These are phyloP conservation scores for Porphyrellus cyaneotinctus DNA, from an alignment of 768 basidiomycete genomes.

Conservation along the genomic window DNA sequence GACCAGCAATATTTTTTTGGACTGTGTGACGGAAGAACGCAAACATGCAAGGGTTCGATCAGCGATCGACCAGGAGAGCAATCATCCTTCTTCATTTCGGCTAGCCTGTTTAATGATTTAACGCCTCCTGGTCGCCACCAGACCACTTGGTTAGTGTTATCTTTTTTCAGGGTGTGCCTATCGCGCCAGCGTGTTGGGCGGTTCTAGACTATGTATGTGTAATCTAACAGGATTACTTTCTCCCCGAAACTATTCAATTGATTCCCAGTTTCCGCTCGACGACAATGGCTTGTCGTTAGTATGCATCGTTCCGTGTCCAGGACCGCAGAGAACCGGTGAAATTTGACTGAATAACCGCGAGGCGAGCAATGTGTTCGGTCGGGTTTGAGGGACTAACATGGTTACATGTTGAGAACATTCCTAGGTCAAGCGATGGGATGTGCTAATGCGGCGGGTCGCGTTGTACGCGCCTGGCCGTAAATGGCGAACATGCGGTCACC, in stretches of 20 bases:
- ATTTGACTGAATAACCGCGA: not conserved
- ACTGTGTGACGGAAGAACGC: not conserved
- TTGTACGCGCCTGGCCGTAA: conserved; percentile 26
- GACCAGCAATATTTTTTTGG: not conserved
- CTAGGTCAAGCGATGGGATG: conserved; percentile 15
- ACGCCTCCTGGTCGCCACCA: conserved; percentile 5
- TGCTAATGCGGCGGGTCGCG: conserved; percentile 10
- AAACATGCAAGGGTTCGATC: conserved; percentile 18
- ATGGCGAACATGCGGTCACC: conserved; percentile 34
- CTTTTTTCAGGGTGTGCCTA: not conserved
- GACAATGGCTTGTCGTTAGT: not conserved
- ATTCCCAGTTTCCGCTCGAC: not conserved
- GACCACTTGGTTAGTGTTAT: not conserved
- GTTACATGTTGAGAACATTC: conserved; percentile 5
- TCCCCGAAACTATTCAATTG: not conserved
- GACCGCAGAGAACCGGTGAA: not conserved
- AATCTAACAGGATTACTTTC: conserved; percentile 4
- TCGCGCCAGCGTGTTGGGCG: not conserved
- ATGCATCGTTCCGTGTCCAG: not conserved
- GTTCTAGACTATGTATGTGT: conserved; percentile 16
- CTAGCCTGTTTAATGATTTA: conserved; percentile 17
- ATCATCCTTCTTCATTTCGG: conserved; percentile 27
- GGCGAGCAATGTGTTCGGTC: not conserved
- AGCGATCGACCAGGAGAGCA: conserved; percentile 24
- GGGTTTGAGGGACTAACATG: not conserved